Evolutionary conservation across 768 basidiomycete species (phyloP).

Genomic region (Trametes coccinea): DNA sequence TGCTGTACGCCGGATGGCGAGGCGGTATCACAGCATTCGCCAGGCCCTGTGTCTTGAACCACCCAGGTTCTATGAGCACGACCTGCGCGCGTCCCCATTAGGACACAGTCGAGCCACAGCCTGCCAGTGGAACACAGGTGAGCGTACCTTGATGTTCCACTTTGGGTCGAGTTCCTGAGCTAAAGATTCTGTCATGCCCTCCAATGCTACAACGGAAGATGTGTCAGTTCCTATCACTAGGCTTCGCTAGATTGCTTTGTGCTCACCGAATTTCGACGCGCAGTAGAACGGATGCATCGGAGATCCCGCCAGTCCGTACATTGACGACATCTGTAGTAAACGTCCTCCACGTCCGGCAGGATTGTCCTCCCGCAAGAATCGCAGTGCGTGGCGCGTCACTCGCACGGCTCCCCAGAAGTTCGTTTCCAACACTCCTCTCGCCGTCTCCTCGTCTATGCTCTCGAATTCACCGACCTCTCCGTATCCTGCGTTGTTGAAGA

Average conservation of each 20-base stretch:
- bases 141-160: constrained; percentile 38
- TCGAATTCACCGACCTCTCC: constrained; percentile 23
- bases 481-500: constrained; percentile 30
- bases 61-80: constrained; percentile 22
- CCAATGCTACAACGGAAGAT: constrained; percentile 29
- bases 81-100: constrained; percentile 7
- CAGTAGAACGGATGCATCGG: constrained; percentile 18
- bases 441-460: constrained; percentile 13
- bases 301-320: constrained; percentile 19
- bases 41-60: constrained; percentile 10
- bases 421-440: constrained; percentile 24
- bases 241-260: no score
- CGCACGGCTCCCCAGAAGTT: constrained; percentile 32
- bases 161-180: constrained; percentile 35
- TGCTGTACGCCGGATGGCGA: constrained; percentile 22
- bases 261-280: constrained; percentile 14
- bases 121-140: no score
- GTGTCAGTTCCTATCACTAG: neutral
- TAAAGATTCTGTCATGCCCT: constrained; percentile 29
- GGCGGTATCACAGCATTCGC: neutral
- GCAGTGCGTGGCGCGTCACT: constrained; percentile 36
- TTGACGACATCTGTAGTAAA: constrained; percentile 38
- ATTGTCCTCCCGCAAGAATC: constrained; percentile 40
- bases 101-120: no score
- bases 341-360: constrained; percentile 35